Percentiles rank a stretch among this genome's conserved stretches.
Conservation (phyloP, 23 red algal species). For the Rhodosorus marinus region DNA sequence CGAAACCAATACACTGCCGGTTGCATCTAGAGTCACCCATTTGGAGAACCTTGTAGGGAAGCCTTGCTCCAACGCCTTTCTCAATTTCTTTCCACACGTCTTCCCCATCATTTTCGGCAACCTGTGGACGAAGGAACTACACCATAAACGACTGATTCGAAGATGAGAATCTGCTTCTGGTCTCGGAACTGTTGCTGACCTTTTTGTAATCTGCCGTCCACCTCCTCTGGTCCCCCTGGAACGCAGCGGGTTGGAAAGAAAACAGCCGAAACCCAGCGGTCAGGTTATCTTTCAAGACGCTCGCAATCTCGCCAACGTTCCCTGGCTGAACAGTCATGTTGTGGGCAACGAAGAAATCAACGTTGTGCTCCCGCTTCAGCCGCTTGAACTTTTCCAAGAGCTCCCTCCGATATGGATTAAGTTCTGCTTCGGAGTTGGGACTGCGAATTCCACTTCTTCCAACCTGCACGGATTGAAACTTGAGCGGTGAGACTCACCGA, state of each 20-base stretch:
- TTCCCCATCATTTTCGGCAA: constrained; percentile 34
- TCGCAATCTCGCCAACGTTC: constrained; percentile 26
- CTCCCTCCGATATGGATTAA: constrained; percentile 24
- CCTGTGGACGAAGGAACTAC: too few relatives aligned
- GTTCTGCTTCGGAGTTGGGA: constrained; percentile 13
- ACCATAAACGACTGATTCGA: too few relatives aligned
- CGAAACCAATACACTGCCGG: constrained; percentile 32
- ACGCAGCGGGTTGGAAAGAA: constrained; percentile 55
- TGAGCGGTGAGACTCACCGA: too few relatives aligned
- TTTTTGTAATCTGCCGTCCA: constrained; percentile 2
- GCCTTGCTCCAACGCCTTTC: constrained; percentile 30
- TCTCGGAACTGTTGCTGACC: background rate
- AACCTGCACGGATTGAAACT: too few relatives aligned
- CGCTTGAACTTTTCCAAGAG: constrained; percentile 40
- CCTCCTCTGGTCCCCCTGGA: constrained; percentile 17
- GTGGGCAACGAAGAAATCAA: constrained; percentile 39
- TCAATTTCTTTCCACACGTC: constrained; percentile 58
- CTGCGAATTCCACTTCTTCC: constrained; percentile 14
- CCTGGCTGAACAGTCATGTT: constrained; percentile 62
- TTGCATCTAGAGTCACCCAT: constrained; percentile 76
- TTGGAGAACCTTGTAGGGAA: constrained; percentile 60
- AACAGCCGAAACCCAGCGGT: constrained; percentile 49
- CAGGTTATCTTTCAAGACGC: constrained; percentile 13
- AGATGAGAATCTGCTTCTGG: background rate
- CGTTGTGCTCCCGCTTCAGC: constrained; percentile 31